Base-by-base conservation (phyloP, 2,329 filamentous ascomycete species). In the Monilinia fructicola region DNA sequence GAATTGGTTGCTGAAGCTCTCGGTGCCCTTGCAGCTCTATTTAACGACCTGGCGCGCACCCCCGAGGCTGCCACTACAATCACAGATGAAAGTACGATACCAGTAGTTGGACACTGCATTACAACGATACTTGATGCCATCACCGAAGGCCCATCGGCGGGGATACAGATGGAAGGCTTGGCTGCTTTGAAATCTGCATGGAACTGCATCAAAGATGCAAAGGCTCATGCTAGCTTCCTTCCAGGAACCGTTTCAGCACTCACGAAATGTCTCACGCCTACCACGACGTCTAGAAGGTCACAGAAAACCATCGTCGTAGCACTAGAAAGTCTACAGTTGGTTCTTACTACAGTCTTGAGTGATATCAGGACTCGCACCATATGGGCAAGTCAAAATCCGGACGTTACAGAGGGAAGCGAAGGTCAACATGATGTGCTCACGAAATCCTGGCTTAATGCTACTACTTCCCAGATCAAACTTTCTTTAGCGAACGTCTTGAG, bases 181-280 rank as follows among this genome's bases (percentile, higher is more conserved):
- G 77, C 81, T 16, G 87, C 90, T 9, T 76, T 97, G 2, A 79
- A 85, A 61, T 80, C 85, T 0, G 79, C 95, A 10, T 85, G 87
- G 70, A 74, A 77, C 9, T 85, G 87, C 28, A 82, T 97, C 54
- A 87, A 84, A 63, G 90, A 95, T 73, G 85, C 84, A 56, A 84
- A 90, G n/a, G 87, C 91, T 2, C 81, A 96, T 66, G 91, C 92
- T 12, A 93, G 86, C 69, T 95, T 99, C 74, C 82, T 98, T 53
- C 95, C 96, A 0, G 92, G 93, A 12, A 92, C 92, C 0, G 86
- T 97, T 0, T 98, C 95, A 3, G 87, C 88, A 1, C 80, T 99
- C 31, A 88, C 90, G 2, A 93, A 90, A 73, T 74, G 71, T 67
- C 80, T 92, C 0, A 79, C 96, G 61, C 89, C 90, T 5, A 87